Evolutionary conservation across 139 green algal genomes (phyloP).

Genomic region (Chlorella vulgaris): DNA sequence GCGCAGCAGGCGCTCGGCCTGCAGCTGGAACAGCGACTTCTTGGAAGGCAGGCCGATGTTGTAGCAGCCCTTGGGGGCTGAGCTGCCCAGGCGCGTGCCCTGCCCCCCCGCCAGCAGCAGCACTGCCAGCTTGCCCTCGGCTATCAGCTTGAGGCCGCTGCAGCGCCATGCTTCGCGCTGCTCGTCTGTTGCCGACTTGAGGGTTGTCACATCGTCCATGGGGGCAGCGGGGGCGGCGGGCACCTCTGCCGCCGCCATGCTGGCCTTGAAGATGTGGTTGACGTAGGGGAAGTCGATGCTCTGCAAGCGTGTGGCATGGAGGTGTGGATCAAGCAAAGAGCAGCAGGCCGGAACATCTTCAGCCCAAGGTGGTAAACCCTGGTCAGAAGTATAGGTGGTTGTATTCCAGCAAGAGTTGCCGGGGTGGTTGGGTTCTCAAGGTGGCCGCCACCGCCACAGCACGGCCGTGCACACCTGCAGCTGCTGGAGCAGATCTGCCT

Average conservation of each 20-base stretch:
- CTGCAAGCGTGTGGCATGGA: too few species aligned
- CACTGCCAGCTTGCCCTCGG: slow-evolving; percentile 74
- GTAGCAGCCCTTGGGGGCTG: slow-evolving; percentile 91
- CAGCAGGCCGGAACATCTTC: too few species aligned
- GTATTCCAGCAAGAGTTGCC: too few species aligned
- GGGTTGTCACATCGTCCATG: slow-evolving; percentile 34
- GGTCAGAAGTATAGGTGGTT: too few species aligned
- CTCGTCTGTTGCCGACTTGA: slow-evolving; percentile 2
- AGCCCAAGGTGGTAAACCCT: too few species aligned
- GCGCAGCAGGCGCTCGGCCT: slow-evolving; percentile 80
- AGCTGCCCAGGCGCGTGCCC: slow-evolving; percentile 90
- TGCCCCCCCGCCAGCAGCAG: slow-evolving; percentile 92
- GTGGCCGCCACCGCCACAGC: too few species aligned
- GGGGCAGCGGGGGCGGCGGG: neutral
- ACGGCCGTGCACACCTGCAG: slow-evolving; percentile 53
- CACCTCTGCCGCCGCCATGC: slow-evolving; percentile 38
- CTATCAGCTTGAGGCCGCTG: slow-evolving; percentile 55
- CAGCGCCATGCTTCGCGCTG: slow-evolving; percentile 37
- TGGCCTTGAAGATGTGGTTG: slow-evolving; percentile 53
- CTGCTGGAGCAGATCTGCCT: slow-evolving; percentile 47
- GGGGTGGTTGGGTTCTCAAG: too few species aligned
- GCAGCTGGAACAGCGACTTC: slow-evolving; percentile 93
- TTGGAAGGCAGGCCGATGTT: slow-evolving; percentile 90
- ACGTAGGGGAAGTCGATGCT: slow-evolving; percentile 59
- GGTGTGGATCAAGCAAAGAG: too few species aligned